phyloP scores from a whole-genome alignment of 1,284 basidiomycete genomes.

The Irpex sp. region DNA sequence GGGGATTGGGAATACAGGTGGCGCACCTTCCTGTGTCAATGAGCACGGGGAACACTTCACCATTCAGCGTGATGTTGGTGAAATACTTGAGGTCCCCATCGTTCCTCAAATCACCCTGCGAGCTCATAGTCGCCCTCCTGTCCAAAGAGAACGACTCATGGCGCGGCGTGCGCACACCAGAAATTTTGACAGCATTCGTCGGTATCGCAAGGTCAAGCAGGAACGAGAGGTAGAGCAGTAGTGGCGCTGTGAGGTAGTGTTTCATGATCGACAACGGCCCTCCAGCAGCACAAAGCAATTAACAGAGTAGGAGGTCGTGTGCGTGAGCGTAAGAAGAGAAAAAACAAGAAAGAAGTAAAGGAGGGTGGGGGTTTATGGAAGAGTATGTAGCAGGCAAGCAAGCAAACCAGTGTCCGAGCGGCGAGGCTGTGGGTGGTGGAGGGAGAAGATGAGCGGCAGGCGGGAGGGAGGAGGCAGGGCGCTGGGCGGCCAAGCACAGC shows the following conservation, averaged over 20 bases:
- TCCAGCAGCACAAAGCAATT: background rate
- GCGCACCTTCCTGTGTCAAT: constrained; percentile 68
- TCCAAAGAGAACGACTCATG: constrained; percentile 11
- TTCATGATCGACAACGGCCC: constrained; percentile 16
- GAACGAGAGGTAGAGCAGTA: constrained; percentile 24
- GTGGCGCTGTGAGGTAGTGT: constrained; percentile 18
- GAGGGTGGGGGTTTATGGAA: background rate
- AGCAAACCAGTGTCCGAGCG: background rate
- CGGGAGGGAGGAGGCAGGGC: background rate
- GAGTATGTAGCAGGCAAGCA: background rate
- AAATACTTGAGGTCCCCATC: constrained; percentile 46
- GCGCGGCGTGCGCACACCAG: constrained; percentile 14
- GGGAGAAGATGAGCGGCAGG: background rate
- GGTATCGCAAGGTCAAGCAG: constrained; percentile 22
- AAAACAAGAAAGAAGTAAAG: constrained; percentile 2
- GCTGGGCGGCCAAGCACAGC: background rate
- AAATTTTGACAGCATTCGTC: constrained; percentile 18
- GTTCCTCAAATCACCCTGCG: constrained; percentile 33
- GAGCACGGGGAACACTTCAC: constrained; percentile 41
- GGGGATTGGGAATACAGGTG: background rate
- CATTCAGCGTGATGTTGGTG: constrained; percentile 50
- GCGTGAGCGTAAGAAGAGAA: background rate
- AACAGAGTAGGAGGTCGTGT: no score
- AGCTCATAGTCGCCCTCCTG: constrained; percentile 19
- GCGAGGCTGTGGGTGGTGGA: background rate